phyloP scores from a whole-genome alignment of 768 basidiomycete species.

The Rhodotorula toruloides region DNA sequence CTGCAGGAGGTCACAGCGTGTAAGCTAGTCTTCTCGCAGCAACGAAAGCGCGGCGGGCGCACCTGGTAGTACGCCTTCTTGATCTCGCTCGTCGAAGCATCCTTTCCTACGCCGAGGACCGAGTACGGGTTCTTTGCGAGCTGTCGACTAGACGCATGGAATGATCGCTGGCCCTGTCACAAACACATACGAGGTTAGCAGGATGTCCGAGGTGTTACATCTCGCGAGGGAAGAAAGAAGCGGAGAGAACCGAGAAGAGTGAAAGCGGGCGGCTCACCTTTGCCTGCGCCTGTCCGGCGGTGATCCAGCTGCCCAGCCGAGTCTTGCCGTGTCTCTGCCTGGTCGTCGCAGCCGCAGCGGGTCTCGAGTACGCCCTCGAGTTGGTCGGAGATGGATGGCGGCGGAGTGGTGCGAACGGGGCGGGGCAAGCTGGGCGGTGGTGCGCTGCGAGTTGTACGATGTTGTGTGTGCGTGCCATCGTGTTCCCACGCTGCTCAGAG shows the following conservation, averaged over 20 bases:
- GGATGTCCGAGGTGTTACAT: not conserved
- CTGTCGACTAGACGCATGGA: not conserved
- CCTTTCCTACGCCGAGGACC: constrained; percentile 78
- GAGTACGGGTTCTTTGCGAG: constrained; percentile 73
- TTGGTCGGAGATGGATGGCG: not conserved
- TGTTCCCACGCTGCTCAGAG: no score
- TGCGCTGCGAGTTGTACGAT: constrained; percentile 26
- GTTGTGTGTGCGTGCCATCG: constrained; percentile 13
- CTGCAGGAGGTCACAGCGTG: constrained; percentile 50
- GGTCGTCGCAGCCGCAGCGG: not conserved
- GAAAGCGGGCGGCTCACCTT: not conserved
- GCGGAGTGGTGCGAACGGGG: constrained; percentile 2
- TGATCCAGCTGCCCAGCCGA: not conserved
- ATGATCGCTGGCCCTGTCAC: constrained; percentile 13
- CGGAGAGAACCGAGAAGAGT: not conserved
- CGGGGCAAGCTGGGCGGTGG: not conserved
- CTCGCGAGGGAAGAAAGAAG: not conserved
- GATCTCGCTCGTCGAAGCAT: constrained; percentile 78
- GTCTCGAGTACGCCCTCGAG: not conserved
- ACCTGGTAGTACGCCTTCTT: constrained; percentile 97
- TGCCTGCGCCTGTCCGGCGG: no score
- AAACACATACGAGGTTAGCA: not conserved
- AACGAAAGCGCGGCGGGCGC: constrained; percentile 44
- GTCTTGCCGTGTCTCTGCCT: not conserved
- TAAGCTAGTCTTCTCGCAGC: not conserved